A percentile compares a stretch with the other conserved stretches of the same genome.
These are phyloP conservation scores for Firmiana major DNA, from an alignment of 345 rosid species.

Conservation along the genomic window DNA sequence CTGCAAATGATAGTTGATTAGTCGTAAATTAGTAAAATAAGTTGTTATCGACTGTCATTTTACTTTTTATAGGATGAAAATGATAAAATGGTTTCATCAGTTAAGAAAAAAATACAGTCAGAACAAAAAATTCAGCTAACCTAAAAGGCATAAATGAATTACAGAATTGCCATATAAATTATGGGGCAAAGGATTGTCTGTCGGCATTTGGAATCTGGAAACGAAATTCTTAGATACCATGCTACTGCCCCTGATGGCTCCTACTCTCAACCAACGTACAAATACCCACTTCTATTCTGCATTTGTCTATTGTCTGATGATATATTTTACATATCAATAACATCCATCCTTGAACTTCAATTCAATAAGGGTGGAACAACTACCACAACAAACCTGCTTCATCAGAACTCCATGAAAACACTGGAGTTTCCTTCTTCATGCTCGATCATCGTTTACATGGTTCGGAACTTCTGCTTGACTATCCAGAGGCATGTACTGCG, in stretches of 20 bases:
- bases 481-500: constrained; percentile 96
- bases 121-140: background rate
- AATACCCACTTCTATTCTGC: constrained; percentile 22
- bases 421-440: constrained; percentile 28
- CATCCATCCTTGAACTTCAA: constrained; percentile 16
- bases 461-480: constrained; percentile 73
- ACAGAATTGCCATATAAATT: background rate
- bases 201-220: background rate
- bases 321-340: constrained; percentile 15
- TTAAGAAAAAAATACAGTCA: background rate
- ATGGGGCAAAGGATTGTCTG: background rate
- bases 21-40: background rate
- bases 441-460: constrained; percentile 52
- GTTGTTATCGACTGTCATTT: no score
- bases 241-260: constrained; percentile 11
- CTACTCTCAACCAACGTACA: constrained; percentile 23
- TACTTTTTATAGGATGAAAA: no score
- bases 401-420: constrained; percentile 4
- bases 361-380: background rate
- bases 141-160: background rate
- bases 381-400: constrained; percentile 5
- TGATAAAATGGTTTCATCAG: background rate
- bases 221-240: constrained; percentile 6
- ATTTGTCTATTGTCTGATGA: constrained; percentile 21
- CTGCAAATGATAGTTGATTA: background rate